A percentile compares a stretch with the other conserved stretches of the same genome.
phyloP scores from a whole-genome alignment of 208 protist species.

The Porcisia deanei region DNA sequence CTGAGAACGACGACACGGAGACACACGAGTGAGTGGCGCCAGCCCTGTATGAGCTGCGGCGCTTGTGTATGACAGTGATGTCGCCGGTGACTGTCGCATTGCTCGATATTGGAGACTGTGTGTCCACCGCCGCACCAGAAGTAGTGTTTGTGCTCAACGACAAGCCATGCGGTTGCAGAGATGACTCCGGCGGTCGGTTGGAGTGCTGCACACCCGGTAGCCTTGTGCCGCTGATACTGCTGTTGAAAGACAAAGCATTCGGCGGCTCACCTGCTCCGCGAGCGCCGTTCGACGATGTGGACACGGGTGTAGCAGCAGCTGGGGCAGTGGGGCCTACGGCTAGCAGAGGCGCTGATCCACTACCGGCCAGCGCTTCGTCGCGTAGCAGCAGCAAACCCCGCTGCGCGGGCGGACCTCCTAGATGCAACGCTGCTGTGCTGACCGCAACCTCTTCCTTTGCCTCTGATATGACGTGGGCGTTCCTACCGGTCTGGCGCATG shows the following conservation, averaged over 20 bases:
- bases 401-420: not conserved
- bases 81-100: not conserved
- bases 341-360: not conserved
- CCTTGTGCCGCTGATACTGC: not conserved
- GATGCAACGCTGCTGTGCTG: not conserved
- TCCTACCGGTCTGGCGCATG: too few species aligned
- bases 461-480: not conserved
- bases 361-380: too few species aligned
- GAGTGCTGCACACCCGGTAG: not conserved
- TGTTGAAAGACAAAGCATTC: not conserved
- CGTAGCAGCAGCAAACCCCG: not conserved
- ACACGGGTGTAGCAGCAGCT: not conserved
- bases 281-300: not conserved
- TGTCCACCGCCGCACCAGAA: not conserved
- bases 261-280: not conserved
- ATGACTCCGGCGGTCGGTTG: not conserved
- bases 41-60: not conserved
- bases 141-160: not conserved
- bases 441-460: not conserved
- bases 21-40: not conserved
- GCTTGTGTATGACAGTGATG: not conserved
- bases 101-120: not conserved
- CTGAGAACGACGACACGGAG: not conserved
- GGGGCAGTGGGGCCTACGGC: not conserved
- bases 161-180: not conserved